Evolutionary conservation across 2,329 filamentous ascomycete genomes (phyloP).

Genomic region (Paraphaeosphaeria minitans): DNA sequence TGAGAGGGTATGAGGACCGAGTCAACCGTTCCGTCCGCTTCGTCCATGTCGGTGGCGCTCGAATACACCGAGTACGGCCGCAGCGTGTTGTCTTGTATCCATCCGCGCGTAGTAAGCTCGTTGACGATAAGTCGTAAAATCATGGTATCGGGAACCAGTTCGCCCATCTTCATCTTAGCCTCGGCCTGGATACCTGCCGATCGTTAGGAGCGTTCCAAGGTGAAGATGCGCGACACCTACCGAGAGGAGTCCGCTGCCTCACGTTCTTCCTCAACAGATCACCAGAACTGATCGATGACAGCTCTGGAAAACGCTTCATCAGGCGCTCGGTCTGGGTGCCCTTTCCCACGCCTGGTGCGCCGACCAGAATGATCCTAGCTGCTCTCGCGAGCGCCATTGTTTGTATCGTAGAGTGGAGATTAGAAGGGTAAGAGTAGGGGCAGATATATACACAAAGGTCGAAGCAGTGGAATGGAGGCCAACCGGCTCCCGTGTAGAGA

Average conservation of each 20-base stretch:
- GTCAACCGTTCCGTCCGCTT: conserved; percentile 42
- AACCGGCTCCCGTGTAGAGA: conserved; percentile 26
- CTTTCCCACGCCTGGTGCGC: conserved; percentile 95
- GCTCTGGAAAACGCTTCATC: conserved; percentile 82
- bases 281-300: conserved; percentile 91
- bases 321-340: conserved; percentile 93
- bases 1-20: conserved; percentile 50
- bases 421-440: neutral
- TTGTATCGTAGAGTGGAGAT: conserved; percentile 7
- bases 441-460: conserved; percentile 14
- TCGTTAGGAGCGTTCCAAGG: conserved; percentile 21
- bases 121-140: conserved; percentile 92
- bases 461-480: conserved; percentile 30
- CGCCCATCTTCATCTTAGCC: conserved; percentile 82
- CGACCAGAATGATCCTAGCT: conserved; percentile 91
- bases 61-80: conserved; percentile 54
- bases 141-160: conserved; percentile 87
- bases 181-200: conserved; percentile 84
- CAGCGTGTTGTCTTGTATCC: conserved; percentile 65
- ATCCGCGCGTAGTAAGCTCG: conserved; percentile 83
- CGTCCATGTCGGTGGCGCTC: conserved; percentile 36
- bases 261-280: conserved; percentile 94
- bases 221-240: conserved; percentile 53
- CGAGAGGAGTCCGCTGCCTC: conserved; percentile 81
- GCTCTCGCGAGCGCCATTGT: conserved; percentile 60